Evolutionary conservation across 2,329 filamentous ascomycete genomes (phyloP).

Genomic region (Polytolypa hystricis): DNA sequence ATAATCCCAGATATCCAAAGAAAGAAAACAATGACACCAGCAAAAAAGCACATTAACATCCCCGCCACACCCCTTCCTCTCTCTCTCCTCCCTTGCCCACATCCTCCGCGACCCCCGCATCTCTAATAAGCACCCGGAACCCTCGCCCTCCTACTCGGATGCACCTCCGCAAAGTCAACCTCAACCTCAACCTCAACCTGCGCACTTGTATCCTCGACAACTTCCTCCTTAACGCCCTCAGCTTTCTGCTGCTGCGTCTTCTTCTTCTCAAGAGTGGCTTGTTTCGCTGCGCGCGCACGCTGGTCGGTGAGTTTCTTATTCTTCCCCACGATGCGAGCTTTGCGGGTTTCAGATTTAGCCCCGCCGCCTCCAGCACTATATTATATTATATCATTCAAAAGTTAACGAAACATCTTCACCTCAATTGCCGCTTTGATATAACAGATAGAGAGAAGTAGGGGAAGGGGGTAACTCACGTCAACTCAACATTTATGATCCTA

Average conservation of each 20-base stretch:
- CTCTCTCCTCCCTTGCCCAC: too few species aligned
- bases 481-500: constrained; percentile 81
- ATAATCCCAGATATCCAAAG: too few species aligned
- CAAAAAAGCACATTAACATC: too few species aligned
- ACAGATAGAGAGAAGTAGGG: constrained; percentile 1
- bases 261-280: constrained; percentile 35
- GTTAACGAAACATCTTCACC: neutral
- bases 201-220: constrained; percentile 16
- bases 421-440: neutral
- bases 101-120: too few species aligned
- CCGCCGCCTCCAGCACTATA: constrained; percentile 68
- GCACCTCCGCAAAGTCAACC: constrained; percentile 27
- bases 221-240: constrained; percentile 9
- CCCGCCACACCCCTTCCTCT: too few species aligned
- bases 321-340: constrained; percentile 70
- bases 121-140: constrained; percentile 18
- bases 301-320: constrained; percentile 73
- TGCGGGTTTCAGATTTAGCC: constrained; percentile 60
- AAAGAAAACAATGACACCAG: too few species aligned
- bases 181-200: constrained; percentile 8
- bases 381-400: constrained; percentile 10
- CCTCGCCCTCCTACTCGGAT: constrained; percentile 33
- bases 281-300: constrained; percentile 43
- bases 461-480: constrained; percentile 52
- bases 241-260: constrained; percentile 18